These are phyloP conservation scores for Hypoxylon perforatum DNA, from an alignment of 495 filamentous ascomycete genomes.

Conservation along the genomic window DNA sequence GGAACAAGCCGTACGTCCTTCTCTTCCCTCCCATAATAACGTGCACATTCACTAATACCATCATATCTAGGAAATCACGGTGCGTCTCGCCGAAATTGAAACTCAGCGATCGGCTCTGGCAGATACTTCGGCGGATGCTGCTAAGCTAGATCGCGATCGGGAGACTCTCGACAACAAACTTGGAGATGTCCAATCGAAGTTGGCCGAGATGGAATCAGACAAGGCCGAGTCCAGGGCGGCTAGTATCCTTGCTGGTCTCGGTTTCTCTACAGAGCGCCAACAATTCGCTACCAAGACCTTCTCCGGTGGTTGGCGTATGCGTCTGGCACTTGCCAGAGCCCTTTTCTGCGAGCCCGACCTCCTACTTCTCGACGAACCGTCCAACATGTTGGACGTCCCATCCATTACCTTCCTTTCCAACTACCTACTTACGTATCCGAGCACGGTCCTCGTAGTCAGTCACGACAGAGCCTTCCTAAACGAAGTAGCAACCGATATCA, in stretches of 20 bases:
- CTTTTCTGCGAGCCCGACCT: conserved; percentile 99
- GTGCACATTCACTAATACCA: conserved; percentile 34
- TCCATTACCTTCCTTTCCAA: conserved; percentile 99
- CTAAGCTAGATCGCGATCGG: conserved; percentile 82
- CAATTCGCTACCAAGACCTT: conserved; percentile 96
- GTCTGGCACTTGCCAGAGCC: conserved; percentile 91
- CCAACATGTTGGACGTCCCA: conserved; percentile 99
- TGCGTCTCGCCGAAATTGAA: conserved; percentile 82
- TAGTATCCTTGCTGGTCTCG: conserved; percentile 94
- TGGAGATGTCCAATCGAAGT: conserved; percentile 89
- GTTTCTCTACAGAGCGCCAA: conserved; percentile 94
- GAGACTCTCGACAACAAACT: conserved; percentile 90
- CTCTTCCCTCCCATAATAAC: neutral
- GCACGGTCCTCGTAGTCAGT: conserved; percentile 94
- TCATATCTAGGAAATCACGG: conserved; percentile 76
- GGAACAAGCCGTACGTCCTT: conserved; percentile 79
- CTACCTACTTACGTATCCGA: conserved; percentile 94
- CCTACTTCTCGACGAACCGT: conserved; percentile 96
- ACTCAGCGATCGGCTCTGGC: conserved; percentile 81
- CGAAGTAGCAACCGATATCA: conserved; percentile 99
- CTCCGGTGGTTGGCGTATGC: conserved; percentile 99
- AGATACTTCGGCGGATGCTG: conserved; percentile 87
- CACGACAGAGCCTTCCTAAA: conserved; percentile 99
- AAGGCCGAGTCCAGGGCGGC: conserved; percentile 96
- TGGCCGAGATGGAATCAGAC: conserved; percentile 99